Base-by-base conservation (phyloP, 148 eudicot species). In the Polygonum aviculare region DNA sequence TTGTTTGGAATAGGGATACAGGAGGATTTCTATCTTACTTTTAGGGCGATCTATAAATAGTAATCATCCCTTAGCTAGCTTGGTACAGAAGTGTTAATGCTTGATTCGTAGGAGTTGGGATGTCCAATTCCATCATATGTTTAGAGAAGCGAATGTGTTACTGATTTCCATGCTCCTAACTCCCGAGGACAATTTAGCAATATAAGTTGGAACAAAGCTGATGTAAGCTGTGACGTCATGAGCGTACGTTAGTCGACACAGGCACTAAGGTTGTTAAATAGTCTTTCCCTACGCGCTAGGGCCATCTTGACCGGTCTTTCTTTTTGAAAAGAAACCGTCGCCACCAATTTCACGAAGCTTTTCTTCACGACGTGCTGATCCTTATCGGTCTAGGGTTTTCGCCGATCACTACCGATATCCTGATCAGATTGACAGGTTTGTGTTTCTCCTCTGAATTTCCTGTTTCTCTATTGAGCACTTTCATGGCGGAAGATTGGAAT, bases 361-460 rank as follows among this genome's bases (percentile, higher is more conserved):
- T 48, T 48, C 50, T 48, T 54, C 10, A 18, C 18, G 22, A 15
- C 65, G 65, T 35, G 36, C 22, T 60, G 26, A 60, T 10, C 4
- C 67, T 60, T 60, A 22, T 60, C 67, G 31, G 31, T 59, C 18
- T 54, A 54, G 60, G 60, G 60, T 54, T 54, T 54, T 63, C 41
- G 70, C 18, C n/a, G 70, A 63, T 63, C 70, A 63, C 70, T 63
- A 40, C 40, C 14, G 70, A 35, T 2, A 26, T 1, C 33, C 70
- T 63, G n/a, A 26, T 63, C 70, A 33, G n/a, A 63, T 63, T 63
- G 14, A 14, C 5, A 63, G 70, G 70, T 63, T 63, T 63, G 70
- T 26, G 6, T 63, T 63, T 63, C 70, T 33, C 40, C 12, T 63
- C 41, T 35, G 70, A 63, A 31, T 63, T 35, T 63, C 67, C 36